Percentiles rank a stretch among this genome's conserved stretches.
Evolutionary conservation across 23 red algal species (phyloP).

Genomic region (Rhodosorus marinus): DNA sequence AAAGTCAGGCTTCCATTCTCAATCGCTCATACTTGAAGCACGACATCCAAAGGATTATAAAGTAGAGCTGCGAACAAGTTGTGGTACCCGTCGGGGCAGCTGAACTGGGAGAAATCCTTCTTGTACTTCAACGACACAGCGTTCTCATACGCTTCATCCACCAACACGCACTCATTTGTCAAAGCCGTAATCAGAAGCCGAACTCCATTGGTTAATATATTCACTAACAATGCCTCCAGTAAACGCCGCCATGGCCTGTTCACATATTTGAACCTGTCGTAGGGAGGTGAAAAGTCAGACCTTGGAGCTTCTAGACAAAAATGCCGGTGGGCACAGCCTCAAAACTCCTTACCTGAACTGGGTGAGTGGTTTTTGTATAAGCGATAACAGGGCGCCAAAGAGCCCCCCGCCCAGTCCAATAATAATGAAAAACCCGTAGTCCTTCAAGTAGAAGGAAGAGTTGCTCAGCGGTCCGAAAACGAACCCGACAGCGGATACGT

Average conservation of each 20-base stretch:
- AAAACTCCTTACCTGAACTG: too few relatives aligned
- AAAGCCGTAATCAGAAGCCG: slow-evolving; percentile 25
- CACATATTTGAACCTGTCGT: slow-evolving; percentile 16
- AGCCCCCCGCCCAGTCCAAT: slow-evolving; percentile 30
- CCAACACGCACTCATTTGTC: slow-evolving; percentile 7
- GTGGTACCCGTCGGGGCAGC: slow-evolving; percentile 18
- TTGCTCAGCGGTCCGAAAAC: slow-evolving; percentile 6
- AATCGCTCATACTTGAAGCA: too few relatives aligned
- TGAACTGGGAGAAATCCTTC: slow-evolving; percentile 36
- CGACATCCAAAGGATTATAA: slow-evolving; percentile 44
- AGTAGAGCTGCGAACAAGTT: slow-evolving; percentile 45
- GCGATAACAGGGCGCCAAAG: slow-evolving; percentile 19
- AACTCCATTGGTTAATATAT: slow-evolving; percentile 13
- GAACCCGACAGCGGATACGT: slow-evolving; percentile 9
- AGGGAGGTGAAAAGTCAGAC: too few relatives aligned
- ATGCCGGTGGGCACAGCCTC: too few relatives aligned
- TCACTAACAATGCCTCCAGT: slow-evolving; percentile 16
- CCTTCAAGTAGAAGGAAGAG: slow-evolving; percentile 16
- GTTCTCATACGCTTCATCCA: not conserved
- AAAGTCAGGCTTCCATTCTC: too few relatives aligned
- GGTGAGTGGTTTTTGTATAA: slow-evolving; percentile 24
- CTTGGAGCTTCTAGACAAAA: too few relatives aligned
- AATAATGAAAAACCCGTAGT: slow-evolving; percentile 14
- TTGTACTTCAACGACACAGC: slow-evolving; percentile 1
- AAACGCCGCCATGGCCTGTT: slow-evolving; percentile 10